A percentile compares a stretch with the other conserved stretches of the same genome.
These are phyloP conservation scores for Hymenoscyphus scutula DNA, from an alignment of 2,329 filamentous ascomycete species.

Conservation along the genomic window DNA sequence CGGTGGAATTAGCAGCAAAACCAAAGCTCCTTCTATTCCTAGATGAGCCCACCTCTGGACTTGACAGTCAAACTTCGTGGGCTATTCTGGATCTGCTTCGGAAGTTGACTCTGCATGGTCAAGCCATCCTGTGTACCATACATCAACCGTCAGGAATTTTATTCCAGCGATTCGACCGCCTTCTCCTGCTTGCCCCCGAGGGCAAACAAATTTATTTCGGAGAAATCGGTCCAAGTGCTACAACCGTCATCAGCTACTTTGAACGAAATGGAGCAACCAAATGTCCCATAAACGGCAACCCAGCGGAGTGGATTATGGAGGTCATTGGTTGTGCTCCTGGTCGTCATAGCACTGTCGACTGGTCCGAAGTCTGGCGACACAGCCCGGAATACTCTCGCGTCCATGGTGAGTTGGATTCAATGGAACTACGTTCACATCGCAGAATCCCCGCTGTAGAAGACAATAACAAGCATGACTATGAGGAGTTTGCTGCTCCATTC, in stretches of 20 bases:
- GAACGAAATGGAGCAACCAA: conserved; percentile 62
- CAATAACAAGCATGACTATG: not conserved
- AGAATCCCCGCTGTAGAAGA: not conserved
- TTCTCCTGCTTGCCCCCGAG: conserved; percentile 10
- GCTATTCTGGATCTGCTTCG: conserved; percentile 84
- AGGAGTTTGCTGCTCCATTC: conserved; percentile 75
- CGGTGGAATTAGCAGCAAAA: conserved; percentile 88
- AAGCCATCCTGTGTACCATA: conserved; percentile 91
- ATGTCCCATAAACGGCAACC: conserved; percentile 60
- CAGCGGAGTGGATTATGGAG: conserved; percentile 69
- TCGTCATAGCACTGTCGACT: conserved; percentile 59
- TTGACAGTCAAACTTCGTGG: conserved; percentile 91
- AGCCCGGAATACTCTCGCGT: conserved; percentile 45
- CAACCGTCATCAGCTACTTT: conserved; percentile 69
- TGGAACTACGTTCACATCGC: conserved; percentile 40
- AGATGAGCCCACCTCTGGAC: conserved; percentile 91
- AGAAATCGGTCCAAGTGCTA: conserved; percentile 68
- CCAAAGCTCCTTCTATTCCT: conserved; percentile 84
- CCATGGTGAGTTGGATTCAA: conserved; percentile 41
- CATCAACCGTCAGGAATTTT: conserved; percentile 61
- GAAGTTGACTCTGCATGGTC: conserved; percentile 81
- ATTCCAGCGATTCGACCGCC: conserved; percentile 13
- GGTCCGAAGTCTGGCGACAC: conserved; percentile 57
- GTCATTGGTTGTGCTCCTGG: conserved; percentile 56
- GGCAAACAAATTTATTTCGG: conserved; percentile 79